Evolutionary conservation across 2,329 filamentous ascomycete species (phyloP).

Genomic region (Cercospora sp.): DNA sequence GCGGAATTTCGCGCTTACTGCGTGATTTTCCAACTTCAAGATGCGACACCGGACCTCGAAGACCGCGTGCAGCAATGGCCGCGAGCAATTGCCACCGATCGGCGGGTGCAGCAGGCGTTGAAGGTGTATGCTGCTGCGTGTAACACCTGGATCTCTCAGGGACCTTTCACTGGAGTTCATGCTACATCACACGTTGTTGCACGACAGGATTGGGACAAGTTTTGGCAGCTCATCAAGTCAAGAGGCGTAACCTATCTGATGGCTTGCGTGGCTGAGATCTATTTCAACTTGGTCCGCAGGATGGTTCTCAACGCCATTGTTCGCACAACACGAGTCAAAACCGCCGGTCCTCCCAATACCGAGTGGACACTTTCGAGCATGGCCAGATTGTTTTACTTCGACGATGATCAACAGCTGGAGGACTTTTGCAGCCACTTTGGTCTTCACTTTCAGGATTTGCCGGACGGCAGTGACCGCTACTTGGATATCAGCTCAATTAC

Average conservation of each 20-base stretch:
- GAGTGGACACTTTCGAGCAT: conserved; percentile 60
- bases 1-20: conserved; percentile 66
- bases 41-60: conserved; percentile 55
- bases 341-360: conserved; percentile 44
- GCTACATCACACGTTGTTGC: conserved; percentile 53
- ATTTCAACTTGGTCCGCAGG: conserved; percentile 61
- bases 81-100: conserved; percentile 51
- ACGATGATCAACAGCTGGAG: conserved; percentile 55
- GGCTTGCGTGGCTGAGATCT: conserved; percentile 64
- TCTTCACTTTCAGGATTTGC: conserved; percentile 52
- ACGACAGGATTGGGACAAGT: conserved; percentile 59
- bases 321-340: conserved; percentile 21
- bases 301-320: conserved; percentile 53
- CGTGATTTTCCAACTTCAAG: conserved; percentile 58
- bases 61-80: conserved; percentile 60
- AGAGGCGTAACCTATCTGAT: conserved; percentile 60
- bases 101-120: conserved; percentile 57
- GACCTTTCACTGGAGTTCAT: conserved; percentile 50
- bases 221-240: conserved; percentile 60
- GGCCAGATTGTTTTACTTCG: conserved; percentile 56
- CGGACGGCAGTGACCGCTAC: conserved; percentile 45
- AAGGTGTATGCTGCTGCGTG: conserved; percentile 58
- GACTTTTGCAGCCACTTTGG: conserved; percentile 57
- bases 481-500: conserved; percentile 56
- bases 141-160: conserved; percentile 55